Base-by-base conservation (phyloP, 2,329 filamentous ascomycete species). In the Beauveria sp. region DNA sequence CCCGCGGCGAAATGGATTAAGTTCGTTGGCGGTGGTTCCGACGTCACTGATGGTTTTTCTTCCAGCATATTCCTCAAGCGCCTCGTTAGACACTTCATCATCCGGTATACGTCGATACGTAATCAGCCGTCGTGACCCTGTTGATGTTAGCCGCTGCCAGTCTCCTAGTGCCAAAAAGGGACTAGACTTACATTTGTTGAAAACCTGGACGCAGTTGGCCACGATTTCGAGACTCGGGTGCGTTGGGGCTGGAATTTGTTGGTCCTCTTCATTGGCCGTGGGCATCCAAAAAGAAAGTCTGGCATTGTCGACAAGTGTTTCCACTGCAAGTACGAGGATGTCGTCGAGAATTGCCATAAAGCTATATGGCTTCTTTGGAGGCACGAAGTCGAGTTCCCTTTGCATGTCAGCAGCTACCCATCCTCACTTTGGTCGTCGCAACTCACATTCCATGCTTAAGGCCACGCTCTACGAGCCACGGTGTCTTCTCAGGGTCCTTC, bases 231-330 rank as follows among this genome's bases (percentile, higher is more conserved):
- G 76, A 61, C 83, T 84, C 0, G 89, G 88, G 71, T 97, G 91
- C 22, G 80, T 81, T 0, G 93, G 93, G 16, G 93, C 82, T 0
- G 84, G 79, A 24, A 96, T 84, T 70, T 93, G 89, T 62, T 88
- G 83, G 53, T 91, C 83, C 67, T 91, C 84, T 66, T 91, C 84
- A 69, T 91, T 92, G 30, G 91, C 88, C 0, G 92, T 96, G 0
- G 94, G 94, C 90, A 97, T 96, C 94, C 94, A 99, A 79, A 99
- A 96, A 8, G 89, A 90, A 10, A 99, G 73, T 30, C 94, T 81
- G 0, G 91, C 94, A 64, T 85, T 76, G 57, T 91, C 86, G 8
- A 96, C 90, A 1, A 99, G 79, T 1, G 87, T 90, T 14, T 83
- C 79, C 1, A 86, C 83, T 5, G 91, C 87, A 69, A 99, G 97